Evolutionary conservation across 2,329 filamentous ascomycete genomes (phyloP).

Genomic region (Apiospora koreana): DNA sequence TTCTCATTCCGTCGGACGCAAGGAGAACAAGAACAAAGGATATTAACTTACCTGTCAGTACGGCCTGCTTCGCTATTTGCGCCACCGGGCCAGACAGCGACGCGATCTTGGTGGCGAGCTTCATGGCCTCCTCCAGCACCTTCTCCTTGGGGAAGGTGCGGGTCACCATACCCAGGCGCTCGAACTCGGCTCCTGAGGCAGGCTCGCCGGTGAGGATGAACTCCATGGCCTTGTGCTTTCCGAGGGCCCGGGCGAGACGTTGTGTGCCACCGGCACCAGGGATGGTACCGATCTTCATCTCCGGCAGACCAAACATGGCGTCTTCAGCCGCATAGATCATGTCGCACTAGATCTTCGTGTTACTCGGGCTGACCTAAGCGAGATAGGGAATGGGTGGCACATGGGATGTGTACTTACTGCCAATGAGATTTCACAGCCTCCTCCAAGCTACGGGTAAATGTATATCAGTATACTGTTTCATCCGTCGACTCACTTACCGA

Average conservation of each 20-base stretch:
- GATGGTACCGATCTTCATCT: slow-evolving; percentile 90
- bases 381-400: background rate
- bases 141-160: slow-evolving; percentile 34
- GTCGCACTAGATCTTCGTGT: slow-evolving; percentile 31
- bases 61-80: slow-evolving; percentile 43
- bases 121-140: slow-evolving; percentile 39
- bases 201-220: slow-evolving; percentile 43
- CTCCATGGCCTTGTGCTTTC: slow-evolving; percentile 46
- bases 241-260: slow-evolving; percentile 34
- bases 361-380: background rate
- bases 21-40: background rate
- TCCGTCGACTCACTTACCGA: background rate
- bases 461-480: background rate
- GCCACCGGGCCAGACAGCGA: slow-evolving; percentile 40
- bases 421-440: slow-evolving; percentile 52
- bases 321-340: slow-evolving; percentile 72
- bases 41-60: slow-evolving; percentile 38
- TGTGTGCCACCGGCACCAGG: slow-evolving; percentile 90
- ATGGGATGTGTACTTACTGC: slow-evolving; percentile 34
- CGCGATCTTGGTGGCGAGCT: slow-evolving; percentile 41
- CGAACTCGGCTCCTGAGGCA: slow-evolving; percentile 37
- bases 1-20: slow-evolving; percentile 35
- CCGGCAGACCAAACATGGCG: slow-evolving; percentile 91
- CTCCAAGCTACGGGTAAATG: slow-evolving; percentile 36
- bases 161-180: slow-evolving; percentile 41